These are phyloP conservation scores for Thelonectria olida DNA, from an alignment of 2,329 filamentous ascomycete genomes.

Conservation along the genomic window DNA sequence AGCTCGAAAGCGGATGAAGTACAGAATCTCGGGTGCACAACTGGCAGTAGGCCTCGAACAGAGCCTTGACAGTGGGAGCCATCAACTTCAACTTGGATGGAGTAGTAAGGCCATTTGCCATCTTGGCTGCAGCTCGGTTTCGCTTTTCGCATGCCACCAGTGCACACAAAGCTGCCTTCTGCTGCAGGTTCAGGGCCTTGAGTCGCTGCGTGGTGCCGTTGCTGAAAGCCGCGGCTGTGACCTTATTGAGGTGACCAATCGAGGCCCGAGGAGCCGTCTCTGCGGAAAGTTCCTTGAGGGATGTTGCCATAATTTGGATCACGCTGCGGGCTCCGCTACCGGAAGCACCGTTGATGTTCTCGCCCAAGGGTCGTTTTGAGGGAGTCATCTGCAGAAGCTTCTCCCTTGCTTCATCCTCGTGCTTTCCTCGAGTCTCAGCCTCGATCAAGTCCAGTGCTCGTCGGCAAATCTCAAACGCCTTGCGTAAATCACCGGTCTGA, in stretches of 20 bases:
- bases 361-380: slow-evolving; percentile 79
- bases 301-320: slow-evolving; percentile 59
- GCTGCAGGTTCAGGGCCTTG: slow-evolving; percentile 89
- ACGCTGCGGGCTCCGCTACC: slow-evolving; percentile 53
- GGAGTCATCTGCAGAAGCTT: slow-evolving; percentile 69
- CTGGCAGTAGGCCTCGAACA: slow-evolving; percentile 85
- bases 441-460: slow-evolving; percentile 91
- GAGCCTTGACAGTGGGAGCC: slow-evolving; percentile 82
- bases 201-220: slow-evolving; percentile 88
- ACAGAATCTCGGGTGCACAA: slow-evolving; percentile 90
- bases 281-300: slow-evolving; percentile 71
- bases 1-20: slow-evolving; percentile 86
- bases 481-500: slow-evolving; percentile 92
- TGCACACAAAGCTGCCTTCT: slow-evolving; percentile 93
- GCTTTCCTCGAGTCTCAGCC: slow-evolving; percentile 79
- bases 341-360: slow-evolving; percentile 76
- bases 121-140: slow-evolving; percentile 61
- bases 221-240: slow-evolving; percentile 89
- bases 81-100: slow-evolving; percentile 68
- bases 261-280: slow-evolving; percentile 88
- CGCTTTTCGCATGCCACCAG: slow-evolving; percentile 87
- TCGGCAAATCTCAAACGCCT: slow-evolving; percentile 93
- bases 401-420: slow-evolving; percentile 70
- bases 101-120: slow-evolving; percentile 53
- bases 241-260: slow-evolving; percentile 90